Evolutionary conservation across 2,329 filamentous ascomycete species (phyloP).

Genomic region (Xylariaceae sp.): DNA sequence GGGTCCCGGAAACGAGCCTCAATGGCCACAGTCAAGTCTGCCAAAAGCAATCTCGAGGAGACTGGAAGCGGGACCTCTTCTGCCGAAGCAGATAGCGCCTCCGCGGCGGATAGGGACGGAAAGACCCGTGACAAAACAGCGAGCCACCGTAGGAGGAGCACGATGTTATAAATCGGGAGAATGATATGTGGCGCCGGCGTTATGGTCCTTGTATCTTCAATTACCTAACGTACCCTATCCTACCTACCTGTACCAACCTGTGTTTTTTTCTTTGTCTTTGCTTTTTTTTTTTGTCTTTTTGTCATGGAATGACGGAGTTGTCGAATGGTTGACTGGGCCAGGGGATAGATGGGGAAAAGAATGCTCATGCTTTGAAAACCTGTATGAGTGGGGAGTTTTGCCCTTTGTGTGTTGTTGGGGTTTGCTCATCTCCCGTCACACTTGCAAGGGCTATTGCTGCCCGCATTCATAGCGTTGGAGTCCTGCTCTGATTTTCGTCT

Average conservation of each 20-base stretch:
- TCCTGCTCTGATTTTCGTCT: conserved; percentile 8
- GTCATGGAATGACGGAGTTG: too few relatives aligned
- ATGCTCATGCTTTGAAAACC: too few relatives aligned
- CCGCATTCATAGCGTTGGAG: conserved; percentile 27
- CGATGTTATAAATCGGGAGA: conserved; percentile 47
- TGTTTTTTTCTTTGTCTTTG: too few relatives aligned
- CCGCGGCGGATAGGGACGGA: conserved; percentile 26
- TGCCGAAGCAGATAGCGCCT: conserved; percentile 32
- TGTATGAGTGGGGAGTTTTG: background rate
- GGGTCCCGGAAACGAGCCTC: conserved; percentile 38
- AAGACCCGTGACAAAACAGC: conserved; percentile 30
- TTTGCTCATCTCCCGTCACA: background rate
- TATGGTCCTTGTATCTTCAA: background rate
- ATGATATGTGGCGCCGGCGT: background rate
- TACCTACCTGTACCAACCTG: too few relatives aligned
- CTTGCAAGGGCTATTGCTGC: conserved; percentile 1
- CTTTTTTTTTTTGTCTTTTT: too few relatives aligned
- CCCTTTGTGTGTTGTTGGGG: background rate
- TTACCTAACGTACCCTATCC: background rate
- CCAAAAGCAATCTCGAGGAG: conserved; percentile 27
- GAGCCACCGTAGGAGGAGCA: conserved; percentile 47
- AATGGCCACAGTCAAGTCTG: conserved; percentile 36
- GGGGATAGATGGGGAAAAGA: too few relatives aligned
- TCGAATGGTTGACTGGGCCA: too few relatives aligned
- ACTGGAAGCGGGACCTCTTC: conserved; percentile 8